Evolutionary conservation across 805 yeast genomes (phyloP), one percentile per base, ranked within the genome.

Genomic region (Yamadazyma scolyti): DNA sequence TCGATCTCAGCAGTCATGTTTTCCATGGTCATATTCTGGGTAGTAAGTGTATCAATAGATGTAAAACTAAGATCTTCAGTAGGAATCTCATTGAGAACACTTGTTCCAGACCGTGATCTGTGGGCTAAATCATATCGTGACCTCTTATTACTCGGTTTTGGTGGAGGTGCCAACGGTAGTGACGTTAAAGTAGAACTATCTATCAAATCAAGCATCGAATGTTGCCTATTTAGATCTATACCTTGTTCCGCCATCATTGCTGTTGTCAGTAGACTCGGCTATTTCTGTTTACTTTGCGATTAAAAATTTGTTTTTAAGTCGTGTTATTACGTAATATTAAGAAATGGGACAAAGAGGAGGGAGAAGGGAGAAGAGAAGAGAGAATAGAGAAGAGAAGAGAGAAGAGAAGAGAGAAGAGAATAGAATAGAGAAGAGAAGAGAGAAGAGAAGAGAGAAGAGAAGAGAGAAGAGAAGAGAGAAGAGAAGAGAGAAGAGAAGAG

Each of bases 121-220:
- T 10, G 21, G 19, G 11, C 16, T 14, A 23, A 13, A 13, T 29
- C 21, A 16, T 6, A 23, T 3, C 22, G n/a, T 2, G 23, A 21
- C 13, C 27, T 12, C n/a, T 4, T 17, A 10, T 18, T 25, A 25
- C 7, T 20, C 16, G 16, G 36, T 12, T 39, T 42, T 13, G 57
- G 53, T 1, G 79, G 79, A 17, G 75, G 79, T 2, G 77, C 71
- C 12, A 73, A 51, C 7, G 79, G 79, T 24, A 73, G 55, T 2
- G 77, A 71, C 1, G 79, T 73, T 23, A 73, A 49, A 5, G 61
- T 62, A 4, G 68, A 61, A 34, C 58, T 70, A 38, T 73, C 77
- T 6, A 73, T 55, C 14, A 73, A 56, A 40, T 73, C 77, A 15
- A 73, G 46, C 36, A 60, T 56, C 2, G 77, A 72, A 10, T 58